Base-by-base conservation (phyloP, 805 yeast species). In the Yamadazyma scolyti region DNA sequence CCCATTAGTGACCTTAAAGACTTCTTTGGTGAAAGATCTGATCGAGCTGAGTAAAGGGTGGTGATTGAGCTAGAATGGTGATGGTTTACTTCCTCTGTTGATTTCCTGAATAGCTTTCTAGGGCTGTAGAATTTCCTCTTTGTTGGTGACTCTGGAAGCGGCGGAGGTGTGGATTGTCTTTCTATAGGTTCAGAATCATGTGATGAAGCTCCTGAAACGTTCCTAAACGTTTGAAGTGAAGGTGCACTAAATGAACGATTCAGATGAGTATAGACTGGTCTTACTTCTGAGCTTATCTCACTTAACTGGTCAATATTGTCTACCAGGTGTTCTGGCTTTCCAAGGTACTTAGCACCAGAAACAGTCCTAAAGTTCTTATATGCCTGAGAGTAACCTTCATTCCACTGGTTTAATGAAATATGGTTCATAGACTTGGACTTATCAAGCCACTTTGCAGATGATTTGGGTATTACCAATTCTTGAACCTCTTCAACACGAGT, bases 201-300 rank as follows among this genome's bases (percentile, higher is more conserved):
- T 11, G 38, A 33, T 11, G 38, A 33, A n/a, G 28, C 32, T 10
- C 21, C 25, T 2, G 48, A 35, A 11, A 38, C 28, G 23, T 57
- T 46, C 24, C 68, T 48, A 39, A 50, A 62, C 4, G 69, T 62
- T 35, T 62, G 64, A 25, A 63, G 48, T 4, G 70, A 61, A 7
- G 71, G 71, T 3, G 69, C 71, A 42, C 66, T 56, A 27, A 43
- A 43, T 2, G 65, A 55, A 13, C 61, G 29, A 34, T 42, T 46
- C 54, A 49, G 51, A 9, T 44, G 35, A 15, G 42, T 27, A 34
- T 35, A 41, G 19, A 28, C 11, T 7, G 38, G 37, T 8, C 24
- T 17, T 20, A 14, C 16, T n/a, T 22, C 20, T 12, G 30, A 36
- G 33, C 40, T 37, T 16, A 56, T 25, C 24, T 57, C 63, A 29